A percentile compares a stretch with the other conserved stretches of the same genome.
Evolutionary conservation across 352 stramenopile species (phyloP).

Genomic region (Globisporangium spiculum): DNA sequence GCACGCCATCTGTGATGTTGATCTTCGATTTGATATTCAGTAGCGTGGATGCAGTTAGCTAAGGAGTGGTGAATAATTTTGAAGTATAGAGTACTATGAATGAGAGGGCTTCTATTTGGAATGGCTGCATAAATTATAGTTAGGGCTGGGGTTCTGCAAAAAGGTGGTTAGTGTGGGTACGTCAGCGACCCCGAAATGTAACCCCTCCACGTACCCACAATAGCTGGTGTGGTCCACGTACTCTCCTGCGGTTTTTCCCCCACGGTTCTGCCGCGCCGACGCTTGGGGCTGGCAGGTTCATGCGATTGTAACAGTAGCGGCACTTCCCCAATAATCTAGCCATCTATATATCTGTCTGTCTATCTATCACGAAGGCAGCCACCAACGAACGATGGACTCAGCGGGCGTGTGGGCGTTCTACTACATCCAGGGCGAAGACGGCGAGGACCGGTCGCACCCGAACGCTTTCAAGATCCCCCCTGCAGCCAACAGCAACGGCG

Average conservation of each 20-base stretch:
- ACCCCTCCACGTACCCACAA: background rate
- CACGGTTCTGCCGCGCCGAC: background rate
- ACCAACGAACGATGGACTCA: conserved; percentile 19
- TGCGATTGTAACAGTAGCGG: background rate
- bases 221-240: conserved; percentile 1
- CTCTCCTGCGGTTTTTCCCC: background rate
- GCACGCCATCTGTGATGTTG: background rate
- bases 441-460: conserved; percentile 77
- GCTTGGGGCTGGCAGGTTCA: background rate
- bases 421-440: conserved; percentile 86
- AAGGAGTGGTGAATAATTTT: background rate
- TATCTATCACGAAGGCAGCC: conserved; percentile 4
- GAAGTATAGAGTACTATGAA: background rate
- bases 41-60: background rate
- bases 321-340: background rate
- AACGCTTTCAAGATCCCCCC: conserved; percentile 73
- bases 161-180: background rate
- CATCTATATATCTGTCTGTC: background rate
- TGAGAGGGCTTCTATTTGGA: conserved; percentile 8
- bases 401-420: conserved; percentile 78
- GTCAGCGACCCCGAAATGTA: background rate
- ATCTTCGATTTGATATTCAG: background rate
- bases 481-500: conserved; percentile 7
- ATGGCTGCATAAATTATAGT: conserved; percentile 13
- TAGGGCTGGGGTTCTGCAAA: background rate